Conservation (phyloP, 2,329 filamentous ascomycete species). For the Colletotrichum sp. region DNA sequence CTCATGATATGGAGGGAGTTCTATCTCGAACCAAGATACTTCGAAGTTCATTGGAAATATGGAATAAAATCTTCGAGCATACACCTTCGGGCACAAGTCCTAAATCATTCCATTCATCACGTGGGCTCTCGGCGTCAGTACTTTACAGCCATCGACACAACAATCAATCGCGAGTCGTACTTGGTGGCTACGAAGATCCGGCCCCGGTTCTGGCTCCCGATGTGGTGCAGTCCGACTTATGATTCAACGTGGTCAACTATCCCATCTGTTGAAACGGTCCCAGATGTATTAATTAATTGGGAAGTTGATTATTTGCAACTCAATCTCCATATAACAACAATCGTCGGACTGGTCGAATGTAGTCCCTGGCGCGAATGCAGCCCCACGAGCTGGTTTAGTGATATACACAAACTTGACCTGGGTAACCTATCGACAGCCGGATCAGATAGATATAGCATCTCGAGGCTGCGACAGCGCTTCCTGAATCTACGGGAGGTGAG, state of each 20-base stretch:
- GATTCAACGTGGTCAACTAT: too few species aligned
- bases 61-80: neutral
- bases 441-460: too few species aligned
- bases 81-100: neutral
- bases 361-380: too few species aligned
- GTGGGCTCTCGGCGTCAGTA: neutral
- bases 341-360: too few species aligned
- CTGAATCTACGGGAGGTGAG: neutral
- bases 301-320: too few species aligned
- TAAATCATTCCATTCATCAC: neutral
- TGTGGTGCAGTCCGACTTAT: neutral
- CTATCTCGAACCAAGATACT: neutral
- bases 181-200: neutral
- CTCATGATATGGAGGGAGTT: neutral
- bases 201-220: neutral
- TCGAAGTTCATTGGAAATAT: neutral
- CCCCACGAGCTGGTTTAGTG: neutral
- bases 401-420: neutral
- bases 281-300: too few species aligned
- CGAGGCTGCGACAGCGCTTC: neutral
- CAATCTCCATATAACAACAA: fast-evolving
- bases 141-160: neutral
- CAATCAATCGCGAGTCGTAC: neutral
- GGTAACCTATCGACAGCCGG: neutral
- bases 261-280: too few species aligned